These are phyloP conservation scores for Triticum timopheevii DNA, from an alignment of 176 grass and related monocot species.

Conservation along the genomic window DNA sequence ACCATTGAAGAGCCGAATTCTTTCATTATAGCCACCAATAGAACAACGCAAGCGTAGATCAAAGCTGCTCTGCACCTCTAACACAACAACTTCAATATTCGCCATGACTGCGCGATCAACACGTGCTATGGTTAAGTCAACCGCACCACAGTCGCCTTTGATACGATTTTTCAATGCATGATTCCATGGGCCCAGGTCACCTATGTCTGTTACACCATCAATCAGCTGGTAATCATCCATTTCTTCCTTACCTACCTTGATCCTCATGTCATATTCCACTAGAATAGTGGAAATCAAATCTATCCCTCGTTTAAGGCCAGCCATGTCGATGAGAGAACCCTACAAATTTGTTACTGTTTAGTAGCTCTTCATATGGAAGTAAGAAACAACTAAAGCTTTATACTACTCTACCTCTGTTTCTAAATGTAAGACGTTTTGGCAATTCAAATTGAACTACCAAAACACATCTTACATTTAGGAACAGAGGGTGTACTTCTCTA, in stretches of 20 bases:
- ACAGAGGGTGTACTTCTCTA: neutral
- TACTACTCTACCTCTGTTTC: too few relatives aligned
- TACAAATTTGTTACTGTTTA: constrained; percentile 1
- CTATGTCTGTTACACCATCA: neutral
- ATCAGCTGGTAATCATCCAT: constrained; percentile 19
- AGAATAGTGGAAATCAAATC: neutral
- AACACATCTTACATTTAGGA: too few relatives aligned
- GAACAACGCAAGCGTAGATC: neutral
- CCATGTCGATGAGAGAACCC: constrained; percentile 19
- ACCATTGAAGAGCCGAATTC: constrained; percentile 14
- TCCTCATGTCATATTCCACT: constrained; percentile 20
- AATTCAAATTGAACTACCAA: neutral
- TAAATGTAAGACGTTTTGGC: too few relatives aligned
- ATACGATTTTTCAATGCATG: neutral
- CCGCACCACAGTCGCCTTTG: neutral
- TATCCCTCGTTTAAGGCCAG: constrained; percentile 28
- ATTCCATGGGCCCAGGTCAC: neutral
- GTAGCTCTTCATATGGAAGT: neutral
- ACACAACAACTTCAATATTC: neutral
- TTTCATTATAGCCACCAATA: neutral
- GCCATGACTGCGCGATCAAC: neutral
- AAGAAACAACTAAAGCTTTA: neutral
- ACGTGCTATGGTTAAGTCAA: neutral
- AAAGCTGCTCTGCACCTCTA: neutral
- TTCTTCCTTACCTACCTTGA: neutral